Conservation (phyloP, 148 eudicot genomes). For the Amaranthus cruentus region DNA sequence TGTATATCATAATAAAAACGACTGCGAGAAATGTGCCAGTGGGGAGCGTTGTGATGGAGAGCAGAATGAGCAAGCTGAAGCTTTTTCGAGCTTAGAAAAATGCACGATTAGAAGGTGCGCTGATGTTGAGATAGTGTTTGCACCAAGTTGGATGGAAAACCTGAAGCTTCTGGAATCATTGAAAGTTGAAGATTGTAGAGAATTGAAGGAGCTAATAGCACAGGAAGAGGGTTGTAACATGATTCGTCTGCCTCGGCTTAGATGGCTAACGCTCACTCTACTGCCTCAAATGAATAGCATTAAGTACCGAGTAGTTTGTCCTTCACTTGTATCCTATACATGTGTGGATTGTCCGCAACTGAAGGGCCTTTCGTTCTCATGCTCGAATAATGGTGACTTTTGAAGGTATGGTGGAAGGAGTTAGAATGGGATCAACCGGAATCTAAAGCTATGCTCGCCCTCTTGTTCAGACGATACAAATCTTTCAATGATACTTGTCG, state of each 20-base stretch:
- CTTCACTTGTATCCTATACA: neutral
- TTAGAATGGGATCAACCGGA: no score
- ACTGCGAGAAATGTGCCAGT: no score
- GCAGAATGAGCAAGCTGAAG: neutral
- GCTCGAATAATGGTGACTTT: no score
- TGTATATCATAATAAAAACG: no score
- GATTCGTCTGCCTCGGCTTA: neutral
- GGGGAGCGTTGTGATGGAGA: neutral
- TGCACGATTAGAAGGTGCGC: conserved; percentile 9
- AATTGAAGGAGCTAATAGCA: conserved; percentile 12
- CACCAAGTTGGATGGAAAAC: neutral
- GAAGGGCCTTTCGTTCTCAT: neutral
- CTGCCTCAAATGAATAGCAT: conserved; percentile 8
- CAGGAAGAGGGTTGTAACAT: neutral
- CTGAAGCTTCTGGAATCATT: neutral
- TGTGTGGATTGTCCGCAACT: neutral
- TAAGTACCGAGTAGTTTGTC: neutral
- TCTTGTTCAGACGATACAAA: no score
- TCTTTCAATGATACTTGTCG: no score
- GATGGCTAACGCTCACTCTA: neutral
- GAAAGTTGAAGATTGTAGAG: conserved; percentile 12
- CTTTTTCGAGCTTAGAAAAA: conserved; percentile 7
- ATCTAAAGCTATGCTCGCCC: no score
- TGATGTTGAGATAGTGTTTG: conserved; percentile 6
- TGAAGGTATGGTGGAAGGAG: no score